phyloP scores from a whole-genome alignment of 78 protist genomes.

The Emiliania huxleyi region DNA sequence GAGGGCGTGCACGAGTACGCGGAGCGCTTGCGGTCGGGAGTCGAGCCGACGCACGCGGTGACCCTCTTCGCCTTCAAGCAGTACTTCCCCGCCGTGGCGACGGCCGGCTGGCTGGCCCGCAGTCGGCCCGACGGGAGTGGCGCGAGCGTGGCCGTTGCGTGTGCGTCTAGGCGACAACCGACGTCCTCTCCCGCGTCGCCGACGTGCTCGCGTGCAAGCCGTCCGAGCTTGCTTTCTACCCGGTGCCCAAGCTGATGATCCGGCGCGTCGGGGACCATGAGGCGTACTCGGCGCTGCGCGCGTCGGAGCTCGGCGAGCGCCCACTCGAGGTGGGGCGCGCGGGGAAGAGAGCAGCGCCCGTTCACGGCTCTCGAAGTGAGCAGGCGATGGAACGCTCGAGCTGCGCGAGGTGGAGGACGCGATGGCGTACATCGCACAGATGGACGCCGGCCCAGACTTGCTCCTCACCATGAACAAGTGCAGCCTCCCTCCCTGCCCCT shows the following conservation, averaged over 20 bases:
- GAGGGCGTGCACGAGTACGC: background rate
- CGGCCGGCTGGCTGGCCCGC: too few relatives aligned
- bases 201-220: conserved; percentile 28
- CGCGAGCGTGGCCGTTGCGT: too few relatives aligned
- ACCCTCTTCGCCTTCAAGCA: conserved; percentile 28
- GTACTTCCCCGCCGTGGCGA: conserved; percentile 42
- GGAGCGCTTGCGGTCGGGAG: background rate
- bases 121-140: too few relatives aligned
- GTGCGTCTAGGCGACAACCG: too few relatives aligned
- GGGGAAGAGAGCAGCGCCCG: too few relatives aligned
- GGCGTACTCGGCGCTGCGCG: conserved; percentile 45
- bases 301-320: conserved; percentile 51
- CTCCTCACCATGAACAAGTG: background rate
- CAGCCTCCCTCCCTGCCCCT: too few relatives aligned
- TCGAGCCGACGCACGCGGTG: background rate
- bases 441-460: background rate
- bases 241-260: conserved; percentile 38
- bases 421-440: background rate
- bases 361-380: too few relatives aligned
- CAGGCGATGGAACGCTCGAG: too few relatives aligned
- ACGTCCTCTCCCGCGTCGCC: background rate
- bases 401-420: conserved; percentile 13
- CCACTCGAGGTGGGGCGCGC: too few relatives aligned
- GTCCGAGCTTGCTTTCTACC: conserved; percentile 46
- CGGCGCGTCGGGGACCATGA: conserved; percentile 51